Percentiles rank a stretch among this genome's conserved stretches.
phyloP scores from a whole-genome alignment of 2,329 filamentous ascomycete species.

The Colletotrichum euphorbiae region DNA sequence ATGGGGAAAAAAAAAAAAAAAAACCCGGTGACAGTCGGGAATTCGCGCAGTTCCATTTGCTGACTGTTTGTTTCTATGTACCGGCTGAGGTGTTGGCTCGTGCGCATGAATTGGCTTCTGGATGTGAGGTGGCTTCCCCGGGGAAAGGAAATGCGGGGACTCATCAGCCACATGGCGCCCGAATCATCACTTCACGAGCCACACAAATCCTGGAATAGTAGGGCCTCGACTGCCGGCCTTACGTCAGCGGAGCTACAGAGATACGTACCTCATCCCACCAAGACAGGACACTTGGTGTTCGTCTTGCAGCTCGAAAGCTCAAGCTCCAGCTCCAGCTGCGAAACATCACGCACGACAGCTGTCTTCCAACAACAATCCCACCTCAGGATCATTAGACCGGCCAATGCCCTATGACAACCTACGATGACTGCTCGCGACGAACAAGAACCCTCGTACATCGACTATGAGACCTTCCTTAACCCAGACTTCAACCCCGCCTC shows the following conservation, averaged over 20 bases:
- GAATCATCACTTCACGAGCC: no score
- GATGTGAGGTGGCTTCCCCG: slow-evolving; percentile 7
- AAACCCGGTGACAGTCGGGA: not conserved
- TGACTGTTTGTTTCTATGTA: not conserved
- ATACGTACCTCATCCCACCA: slow-evolving; percentile 18
- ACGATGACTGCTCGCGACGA: slow-evolving; percentile 52
- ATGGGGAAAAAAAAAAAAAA: not conserved
- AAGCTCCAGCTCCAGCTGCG: not conserved
- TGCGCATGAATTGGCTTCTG: not conserved
- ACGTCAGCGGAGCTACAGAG: not conserved
- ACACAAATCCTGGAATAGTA: no score
- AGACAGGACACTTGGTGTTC: slow-evolving; percentile 28
- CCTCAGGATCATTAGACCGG: not conserved
- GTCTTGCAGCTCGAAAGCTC: no score
- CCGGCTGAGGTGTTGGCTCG: not conserved
- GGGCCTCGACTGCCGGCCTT: not conserved
- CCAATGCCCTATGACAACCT: slow-evolving; percentile 18
- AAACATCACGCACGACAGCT: no score
- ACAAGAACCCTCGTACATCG: slow-evolving; percentile 86
- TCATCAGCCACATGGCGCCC: not conserved
- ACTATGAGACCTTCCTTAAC: slow-evolving; percentile 91
- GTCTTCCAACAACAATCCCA: not conserved
- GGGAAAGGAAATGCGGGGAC: not conserved
- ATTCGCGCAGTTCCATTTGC: slow-evolving; percentile 17
- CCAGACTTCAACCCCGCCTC: slow-evolving; percentile 82